Percentiles rank a stretch among this genome's conserved stretches.
Conservation (phyloP, 768 basidiomycete genomes). For the Russula dissimulans region DNA sequence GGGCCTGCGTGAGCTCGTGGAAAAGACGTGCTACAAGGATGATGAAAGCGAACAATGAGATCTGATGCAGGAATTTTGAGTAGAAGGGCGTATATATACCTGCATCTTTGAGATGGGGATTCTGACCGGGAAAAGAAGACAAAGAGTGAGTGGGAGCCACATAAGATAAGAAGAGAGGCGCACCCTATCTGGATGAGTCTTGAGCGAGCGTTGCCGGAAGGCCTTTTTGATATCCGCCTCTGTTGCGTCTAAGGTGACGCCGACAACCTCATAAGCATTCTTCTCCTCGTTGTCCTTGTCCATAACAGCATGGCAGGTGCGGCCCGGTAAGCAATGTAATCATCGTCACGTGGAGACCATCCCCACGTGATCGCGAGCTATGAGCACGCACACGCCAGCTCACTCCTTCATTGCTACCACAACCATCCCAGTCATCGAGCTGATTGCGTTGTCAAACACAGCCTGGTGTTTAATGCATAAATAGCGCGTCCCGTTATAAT, state of each 20-base stretch:
- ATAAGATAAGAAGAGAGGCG: not conserved
- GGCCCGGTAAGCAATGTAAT: too few relatives aligned
- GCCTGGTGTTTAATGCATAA: too few relatives aligned
- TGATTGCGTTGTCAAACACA: too few relatives aligned
- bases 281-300: slow-evolving; percentile 35
- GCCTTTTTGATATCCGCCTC: slow-evolving; percentile 74
- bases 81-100: slow-evolving; percentile 30
- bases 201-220: slow-evolving; percentile 69
- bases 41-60: slow-evolving; percentile 30
- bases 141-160: not conserved
- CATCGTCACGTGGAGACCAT: too few relatives aligned
- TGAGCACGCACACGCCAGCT: too few relatives aligned
- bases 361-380: too few relatives aligned
- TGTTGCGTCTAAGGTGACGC: slow-evolving; percentile 50
- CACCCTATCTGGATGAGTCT: slow-evolving; percentile 83
- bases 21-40: slow-evolving; percentile 44
- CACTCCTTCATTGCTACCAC: too few relatives aligned
- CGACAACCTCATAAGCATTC: slow-evolving; percentile 68
- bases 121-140: slow-evolving; percentile 34
- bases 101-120: slow-evolving; percentile 73
- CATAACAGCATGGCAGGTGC: not conserved
- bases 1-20: slow-evolving; percentile 75
- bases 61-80: not conserved
- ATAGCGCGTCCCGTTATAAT: too few relatives aligned
- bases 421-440: too few relatives aligned